These are phyloP conservation scores for Alternaria rosae DNA, from an alignment of 2,329 filamentous ascomycete species.

Conservation along the genomic window DNA sequence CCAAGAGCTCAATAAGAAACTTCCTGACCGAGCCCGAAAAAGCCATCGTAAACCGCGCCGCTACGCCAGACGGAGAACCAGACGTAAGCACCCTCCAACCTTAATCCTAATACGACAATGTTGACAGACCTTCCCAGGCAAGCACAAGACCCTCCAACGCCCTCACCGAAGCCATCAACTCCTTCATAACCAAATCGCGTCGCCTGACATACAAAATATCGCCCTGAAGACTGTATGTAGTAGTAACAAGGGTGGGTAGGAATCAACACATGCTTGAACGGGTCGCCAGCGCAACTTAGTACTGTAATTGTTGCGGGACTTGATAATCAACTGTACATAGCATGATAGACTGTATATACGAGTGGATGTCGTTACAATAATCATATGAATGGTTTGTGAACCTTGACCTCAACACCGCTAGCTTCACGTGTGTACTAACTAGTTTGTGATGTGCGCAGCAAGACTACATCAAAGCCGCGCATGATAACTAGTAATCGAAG, in stretches of 20 bases:
- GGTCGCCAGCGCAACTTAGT: background rate
- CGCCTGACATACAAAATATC: constrained; percentile 21
- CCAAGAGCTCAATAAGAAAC: background rate
- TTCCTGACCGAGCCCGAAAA: constrained; percentile 19
- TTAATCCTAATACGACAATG: background rate
- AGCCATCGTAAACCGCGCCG: constrained; percentile 17
- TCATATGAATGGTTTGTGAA: background rate
- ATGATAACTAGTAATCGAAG: background rate
- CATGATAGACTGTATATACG: constrained; percentile 2
- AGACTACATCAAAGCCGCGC: background rate
- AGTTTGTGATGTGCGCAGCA: background rate
- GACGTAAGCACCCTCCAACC: constrained; percentile 9
- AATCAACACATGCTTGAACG: constrained; percentile 1
- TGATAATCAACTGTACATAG: background rate
- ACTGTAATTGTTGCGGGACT: background rate
- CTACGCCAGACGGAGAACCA: constrained; percentile 10
- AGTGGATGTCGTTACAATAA: background rate
- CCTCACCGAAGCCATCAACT: constrained; percentile 13
- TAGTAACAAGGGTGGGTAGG: background rate
- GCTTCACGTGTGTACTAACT: background rate
- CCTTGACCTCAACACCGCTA: background rate
- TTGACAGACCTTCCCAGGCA: background rate
- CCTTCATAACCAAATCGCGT: constrained; percentile 18
- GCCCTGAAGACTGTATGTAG: constrained; percentile 1
- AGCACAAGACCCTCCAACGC: background rate